Percentiles rank a stretch among this genome's conserved stretches.
These are phyloP conservation scores for Chlorella ohadii DNA, from an alignment of 139 green algal genomes.

Conservation along the genomic window DNA sequence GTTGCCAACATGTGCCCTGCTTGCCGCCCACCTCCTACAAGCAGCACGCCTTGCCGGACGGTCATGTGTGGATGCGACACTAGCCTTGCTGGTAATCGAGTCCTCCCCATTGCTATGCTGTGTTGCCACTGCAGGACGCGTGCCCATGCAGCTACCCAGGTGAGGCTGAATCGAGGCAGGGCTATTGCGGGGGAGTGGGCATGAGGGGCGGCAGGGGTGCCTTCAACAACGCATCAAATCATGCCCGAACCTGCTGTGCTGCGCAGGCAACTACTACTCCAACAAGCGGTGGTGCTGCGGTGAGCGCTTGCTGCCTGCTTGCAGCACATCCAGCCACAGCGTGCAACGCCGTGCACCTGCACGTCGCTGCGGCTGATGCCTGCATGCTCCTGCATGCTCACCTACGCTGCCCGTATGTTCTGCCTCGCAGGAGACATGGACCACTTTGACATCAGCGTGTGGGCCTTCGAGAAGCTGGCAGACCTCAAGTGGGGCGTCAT, in stretches of 20 bases:
- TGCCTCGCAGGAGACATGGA: constrained; percentile 44
- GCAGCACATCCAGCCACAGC: background rate
- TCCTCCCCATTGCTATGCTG: too few relatives aligned
- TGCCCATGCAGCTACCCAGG: constrained; percentile 36
- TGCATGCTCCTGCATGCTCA: too few relatives aligned
- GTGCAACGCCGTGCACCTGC: too few relatives aligned
- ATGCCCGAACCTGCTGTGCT: too few relatives aligned
- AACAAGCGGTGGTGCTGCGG: constrained; percentile 58
- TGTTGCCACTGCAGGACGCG: constrained; percentile 8
- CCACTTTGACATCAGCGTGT: constrained; percentile 45
- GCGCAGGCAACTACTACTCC: constrained; percentile 44
- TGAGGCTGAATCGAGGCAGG: background rate
- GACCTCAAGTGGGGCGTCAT: constrained; percentile 50
- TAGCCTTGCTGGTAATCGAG: background rate
- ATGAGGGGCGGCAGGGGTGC: background rate
- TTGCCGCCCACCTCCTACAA: background rate
- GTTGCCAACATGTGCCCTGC: background rate
- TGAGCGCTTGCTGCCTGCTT: background rate
- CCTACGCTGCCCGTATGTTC: too few relatives aligned
- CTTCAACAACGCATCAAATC: too few relatives aligned
- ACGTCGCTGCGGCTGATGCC: too few relatives aligned
- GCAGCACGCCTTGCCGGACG: background rate
- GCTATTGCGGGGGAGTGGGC: background rate
- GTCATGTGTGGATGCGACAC: background rate
- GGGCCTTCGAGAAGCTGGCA: constrained; percentile 54